These are phyloP conservation scores for Ustilago shanxiensis DNA, from an alignment of 1,284 basidiomycete genomes.

Conservation along the genomic window DNA sequence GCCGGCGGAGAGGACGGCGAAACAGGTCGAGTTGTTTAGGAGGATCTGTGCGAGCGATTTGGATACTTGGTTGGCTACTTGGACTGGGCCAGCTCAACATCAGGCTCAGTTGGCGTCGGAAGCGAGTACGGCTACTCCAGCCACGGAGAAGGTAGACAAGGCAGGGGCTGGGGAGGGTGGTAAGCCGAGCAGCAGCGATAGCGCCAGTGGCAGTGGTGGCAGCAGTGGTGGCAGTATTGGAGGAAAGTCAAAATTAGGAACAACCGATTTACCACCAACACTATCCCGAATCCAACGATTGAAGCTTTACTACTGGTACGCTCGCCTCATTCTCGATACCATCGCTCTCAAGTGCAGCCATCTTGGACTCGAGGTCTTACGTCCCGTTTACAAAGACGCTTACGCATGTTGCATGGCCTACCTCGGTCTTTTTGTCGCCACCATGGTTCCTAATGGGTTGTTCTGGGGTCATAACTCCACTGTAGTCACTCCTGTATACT, in stretches of 20 bases:
- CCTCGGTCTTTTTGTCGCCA: constrained; percentile 55
- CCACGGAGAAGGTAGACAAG: not conserved
- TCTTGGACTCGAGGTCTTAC: constrained; percentile 28
- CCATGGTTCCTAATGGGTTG: constrained; percentile 46
- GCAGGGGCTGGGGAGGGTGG: not conserved
- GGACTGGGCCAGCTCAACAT: constrained; percentile 33
- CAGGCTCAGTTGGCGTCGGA: not conserved
- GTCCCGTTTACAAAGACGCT: constrained; percentile 54
- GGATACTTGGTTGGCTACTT: constrained; percentile 54
- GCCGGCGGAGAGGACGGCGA: constrained; percentile 20
- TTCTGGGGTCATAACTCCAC: constrained; percentile 53
- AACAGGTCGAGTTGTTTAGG: constrained; percentile 54
- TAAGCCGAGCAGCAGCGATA: not conserved
- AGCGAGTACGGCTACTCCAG: not conserved
- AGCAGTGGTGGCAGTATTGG: no score
- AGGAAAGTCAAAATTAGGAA: constrained; percentile 4
- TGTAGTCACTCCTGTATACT: constrained; percentile 57
- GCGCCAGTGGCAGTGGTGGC: no score
- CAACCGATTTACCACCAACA: constrained; percentile 23
- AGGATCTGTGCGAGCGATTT: constrained; percentile 39
- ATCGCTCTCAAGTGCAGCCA: constrained; percentile 51
- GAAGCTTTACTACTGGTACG: constrained; percentile 57
- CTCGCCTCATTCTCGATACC: constrained; percentile 46
- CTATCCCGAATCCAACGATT: constrained; percentile 28
- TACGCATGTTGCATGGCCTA: constrained; percentile 55